Evolutionary conservation across 805 yeast genomes (phyloP).

Genomic region (Wickerhamiella azyma): DNA sequence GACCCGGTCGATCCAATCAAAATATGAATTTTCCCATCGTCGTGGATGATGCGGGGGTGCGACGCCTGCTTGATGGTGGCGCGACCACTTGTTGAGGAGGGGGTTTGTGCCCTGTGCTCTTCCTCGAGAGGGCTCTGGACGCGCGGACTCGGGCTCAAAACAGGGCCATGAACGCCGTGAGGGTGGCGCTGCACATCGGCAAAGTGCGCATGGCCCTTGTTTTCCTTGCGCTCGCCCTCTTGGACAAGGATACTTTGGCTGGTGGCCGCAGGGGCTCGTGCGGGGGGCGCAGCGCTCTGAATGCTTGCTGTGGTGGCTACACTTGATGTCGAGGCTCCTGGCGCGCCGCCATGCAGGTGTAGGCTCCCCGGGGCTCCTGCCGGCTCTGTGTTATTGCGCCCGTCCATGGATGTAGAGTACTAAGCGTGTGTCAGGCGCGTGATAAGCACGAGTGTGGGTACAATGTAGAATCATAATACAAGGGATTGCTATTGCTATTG

Average conservation of each 20-base stretch:
- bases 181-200: conserved; percentile 12
- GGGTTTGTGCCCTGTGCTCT: not conserved
- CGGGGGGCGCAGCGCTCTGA: not conserved
- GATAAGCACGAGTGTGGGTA: too few species aligned
- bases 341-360: too few species aligned
- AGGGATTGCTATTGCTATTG: too few species aligned
- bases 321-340: too few species aligned
- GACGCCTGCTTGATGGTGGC: conserved; percentile 22
- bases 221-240: conserved; percentile 4
- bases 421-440: too few species aligned
- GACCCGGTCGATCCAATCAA: conserved; percentile 83
- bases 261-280: not conserved
- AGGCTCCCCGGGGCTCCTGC: too few species aligned
- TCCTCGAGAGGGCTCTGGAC: not conserved
- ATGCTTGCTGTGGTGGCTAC: not conserved
- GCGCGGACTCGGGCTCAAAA: not conserved
- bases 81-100: conserved; percentile 9
- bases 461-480: too few species aligned
- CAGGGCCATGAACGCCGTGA: not conserved
- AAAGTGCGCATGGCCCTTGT: conserved; percentile 16
- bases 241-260: conserved; percentile 6
- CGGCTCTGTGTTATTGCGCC: too few species aligned
- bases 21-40: conserved; percentile 77
- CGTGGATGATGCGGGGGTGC: conserved; percentile 57
- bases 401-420: too few species aligned